Base-by-base conservation (phyloP, 257 asterid genomes). In the Phtheirospermum japonicum region DNA sequence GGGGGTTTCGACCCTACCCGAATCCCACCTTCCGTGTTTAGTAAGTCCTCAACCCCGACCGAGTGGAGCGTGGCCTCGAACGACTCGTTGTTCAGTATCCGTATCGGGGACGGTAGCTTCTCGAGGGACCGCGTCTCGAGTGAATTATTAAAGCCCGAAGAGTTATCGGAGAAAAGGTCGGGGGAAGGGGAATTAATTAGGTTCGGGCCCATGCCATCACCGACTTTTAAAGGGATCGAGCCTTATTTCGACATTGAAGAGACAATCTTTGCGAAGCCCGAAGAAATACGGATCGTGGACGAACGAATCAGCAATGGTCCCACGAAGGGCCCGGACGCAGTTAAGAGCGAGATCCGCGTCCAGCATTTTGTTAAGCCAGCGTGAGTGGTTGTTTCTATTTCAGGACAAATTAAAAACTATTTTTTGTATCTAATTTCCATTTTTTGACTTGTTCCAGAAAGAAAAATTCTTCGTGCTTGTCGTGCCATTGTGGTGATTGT, bases 11-110 rank as follows among this genome's bases (percentile, higher is more conserved):
- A 82, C 67, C 75, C 80, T 55, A 17, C 59, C 48, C 64, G 81
- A 36, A 75, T 81, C 55, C 76, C 95, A 3, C 60, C 70, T 54
- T 76, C 80, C 10, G 17, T 68, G 23, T 79, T 78, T 61, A 18
- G 70, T 32, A 60, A 43, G 23, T 60, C 71, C 6, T 60, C 76
- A 0, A 64, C 77, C 7, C 71, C 76, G 12, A 68, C 32, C 6
- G 86, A 71, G 12, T 77, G 82, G 82, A 71, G 79, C 63, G 68
- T 11, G 57, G 68, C 76, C 61, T 73, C 84, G 4, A 75, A 78
- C 12, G 81, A 76, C 11, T 76, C 82, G 9, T 46, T 78, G 59
- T 80, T 80, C 59, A 75, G 89, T 57, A 80, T 75, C 61, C 68
- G 61, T n/a, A 30, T 66, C 20, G 72, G 72, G 16, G 61, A 74